These are phyloP conservation scores for Candida morakotiae DNA, from an alignment of 805 yeast species.

Conservation along the genomic window DNA sequence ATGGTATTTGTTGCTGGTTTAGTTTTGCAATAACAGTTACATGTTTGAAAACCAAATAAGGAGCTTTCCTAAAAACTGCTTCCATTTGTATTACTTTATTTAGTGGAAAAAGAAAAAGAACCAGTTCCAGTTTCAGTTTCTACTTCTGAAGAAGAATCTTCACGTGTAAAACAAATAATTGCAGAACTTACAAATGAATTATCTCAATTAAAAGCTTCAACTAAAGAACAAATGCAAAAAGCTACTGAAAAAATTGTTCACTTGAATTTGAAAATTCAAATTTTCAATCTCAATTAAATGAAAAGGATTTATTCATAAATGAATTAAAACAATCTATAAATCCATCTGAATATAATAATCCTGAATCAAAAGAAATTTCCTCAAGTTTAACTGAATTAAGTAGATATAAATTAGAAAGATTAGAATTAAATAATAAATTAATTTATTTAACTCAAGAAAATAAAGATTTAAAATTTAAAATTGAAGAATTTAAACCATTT, in stretches of 20 bases:
- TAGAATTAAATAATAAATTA: slow-evolving; percentile 42
- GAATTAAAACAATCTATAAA: slow-evolving; percentile 25
- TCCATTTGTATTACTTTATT: slow-evolving; percentile 51
- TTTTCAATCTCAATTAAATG: slow-evolving; percentile 18
- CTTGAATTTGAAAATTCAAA: slow-evolving; percentile 40
- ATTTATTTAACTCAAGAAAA: slow-evolving; percentile 46
- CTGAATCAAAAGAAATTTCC: slow-evolving; percentile 19
- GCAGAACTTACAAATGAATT: slow-evolving; percentile 31
- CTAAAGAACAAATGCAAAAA: slow-evolving; percentile 47
- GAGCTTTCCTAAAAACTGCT: slow-evolving; percentile 54
- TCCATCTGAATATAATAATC: slow-evolving; percentile 14
- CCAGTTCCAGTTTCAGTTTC: slow-evolving; percentile 65
- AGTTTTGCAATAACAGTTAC: slow-evolving; percentile 47
- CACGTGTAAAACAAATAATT: slow-evolving; percentile 27
- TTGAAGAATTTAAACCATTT: slow-evolving; percentile 47
- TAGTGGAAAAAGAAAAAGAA: slow-evolving; percentile 48
- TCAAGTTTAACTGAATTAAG: slow-evolving; percentile 28
- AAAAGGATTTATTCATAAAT: slow-evolving; percentile 26
- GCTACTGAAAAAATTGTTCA: slow-evolving; percentile 53
- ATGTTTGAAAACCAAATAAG: slow-evolving; percentile 48
- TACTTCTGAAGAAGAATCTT: no score
- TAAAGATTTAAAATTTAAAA: slow-evolving; percentile 32
- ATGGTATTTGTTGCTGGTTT: slow-evolving; percentile 64
- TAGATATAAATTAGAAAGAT: slow-evolving; percentile 38
- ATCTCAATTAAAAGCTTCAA: slow-evolving; percentile 23